These are phyloP conservation scores for Cajanus cajan DNA, from an alignment of 306 rosid genomes.

Conservation along the genomic window DNA sequence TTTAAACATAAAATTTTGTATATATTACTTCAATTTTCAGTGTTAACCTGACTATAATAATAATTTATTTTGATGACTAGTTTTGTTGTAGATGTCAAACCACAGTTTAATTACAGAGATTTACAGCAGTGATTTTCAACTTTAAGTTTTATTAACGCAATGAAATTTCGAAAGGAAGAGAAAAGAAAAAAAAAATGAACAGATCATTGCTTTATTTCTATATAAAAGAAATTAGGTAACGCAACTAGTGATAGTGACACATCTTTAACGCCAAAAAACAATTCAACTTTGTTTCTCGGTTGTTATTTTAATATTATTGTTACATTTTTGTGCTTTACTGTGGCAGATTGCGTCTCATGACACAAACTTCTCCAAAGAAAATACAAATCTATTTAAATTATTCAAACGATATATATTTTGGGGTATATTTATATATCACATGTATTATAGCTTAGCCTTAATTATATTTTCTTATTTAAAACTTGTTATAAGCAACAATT, in stretches of 20 bases:
- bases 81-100: not conserved
- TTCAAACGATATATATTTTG: not conserved
- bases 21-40: no score
- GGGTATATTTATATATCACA: not conserved
- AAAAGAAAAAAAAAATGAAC: not conserved
- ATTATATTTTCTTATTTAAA: not conserved
- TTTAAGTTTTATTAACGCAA: not conserved
- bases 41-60: no score
- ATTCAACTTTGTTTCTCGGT: not conserved
- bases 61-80: not conserved
- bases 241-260: conserved; percentile 12
- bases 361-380: not conserved
- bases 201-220: not conserved
- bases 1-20: no score
- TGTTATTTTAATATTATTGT: not conserved
- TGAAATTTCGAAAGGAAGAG: not conserved
- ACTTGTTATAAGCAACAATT: not conserved
- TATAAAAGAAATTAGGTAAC: not conserved
- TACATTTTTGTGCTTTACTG: not conserved
- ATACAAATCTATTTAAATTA: not conserved
- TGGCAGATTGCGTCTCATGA: not conserved
- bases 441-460: not conserved
- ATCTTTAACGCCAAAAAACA: not conserved
- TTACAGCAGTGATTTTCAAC: not conserved
- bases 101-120: no score